Percentiles rank a stretch among this genome's conserved stretches.
Conservation (phyloP, 2,329 filamentous ascomycete species). For the Arthrobotrys entomopaga region DNA sequence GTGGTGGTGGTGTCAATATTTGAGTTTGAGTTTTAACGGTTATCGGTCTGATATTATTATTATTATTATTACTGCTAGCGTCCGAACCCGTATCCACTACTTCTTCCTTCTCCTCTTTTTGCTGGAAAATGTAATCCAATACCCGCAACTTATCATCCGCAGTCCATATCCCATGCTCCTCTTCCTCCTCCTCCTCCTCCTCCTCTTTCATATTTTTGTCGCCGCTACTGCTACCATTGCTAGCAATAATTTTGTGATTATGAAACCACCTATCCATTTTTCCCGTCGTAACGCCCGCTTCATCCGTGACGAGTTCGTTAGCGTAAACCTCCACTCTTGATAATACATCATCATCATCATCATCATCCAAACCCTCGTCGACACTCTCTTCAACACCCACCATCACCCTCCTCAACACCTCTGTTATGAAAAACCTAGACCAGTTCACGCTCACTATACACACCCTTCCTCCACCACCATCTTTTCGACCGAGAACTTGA, state of each 20-base stretch:
- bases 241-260: neutral
- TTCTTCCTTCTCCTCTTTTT: neutral
- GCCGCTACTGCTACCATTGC: neutral
- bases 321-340: conserved; percentile 40
- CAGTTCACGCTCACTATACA: conserved; percentile 48
- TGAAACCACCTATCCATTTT: conserved; percentile 41
- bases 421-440: conserved; percentile 36
- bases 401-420: conserved; percentile 25
- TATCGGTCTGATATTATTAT: conserved; percentile 13
- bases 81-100: too few species aligned
- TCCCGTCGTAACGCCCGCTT: conserved; percentile 31
- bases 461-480: conserved; percentile 6
- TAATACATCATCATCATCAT: conserved; percentile 11
- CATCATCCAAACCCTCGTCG: conserved; percentile 17
- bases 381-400: neutral
- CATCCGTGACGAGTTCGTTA: conserved; percentile 35
- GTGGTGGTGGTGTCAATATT: conserved; percentile 19
- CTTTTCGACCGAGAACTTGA: conserved; percentile 8
- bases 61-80: too few species aligned
- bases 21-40: conserved; percentile 14
- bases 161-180: conserved; percentile 39
- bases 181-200: conserved; percentile 1
- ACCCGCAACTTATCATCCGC: conserved; percentile 48
- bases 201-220: neutral
- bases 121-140: conserved; percentile 18